These are phyloP conservation scores for Leccinum subgranulosum DNA, from an alignment of 768 basidiomycete genomes.

Conservation along the genomic window DNA sequence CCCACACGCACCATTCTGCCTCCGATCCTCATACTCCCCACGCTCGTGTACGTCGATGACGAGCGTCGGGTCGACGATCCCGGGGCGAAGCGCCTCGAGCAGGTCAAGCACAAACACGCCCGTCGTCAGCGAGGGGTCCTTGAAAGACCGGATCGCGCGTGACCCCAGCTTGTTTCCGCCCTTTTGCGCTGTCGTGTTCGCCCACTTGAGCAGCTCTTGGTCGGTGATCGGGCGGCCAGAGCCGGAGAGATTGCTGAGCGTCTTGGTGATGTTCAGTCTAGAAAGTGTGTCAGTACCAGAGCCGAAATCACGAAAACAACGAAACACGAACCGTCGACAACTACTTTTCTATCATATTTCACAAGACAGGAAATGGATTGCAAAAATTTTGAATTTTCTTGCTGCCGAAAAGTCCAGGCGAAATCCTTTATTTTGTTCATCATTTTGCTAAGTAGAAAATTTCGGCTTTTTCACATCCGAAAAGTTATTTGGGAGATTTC, in stretches of 20 bases:
- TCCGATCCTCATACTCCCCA: constrained; percentile 81
- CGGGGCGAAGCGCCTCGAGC: constrained; percentile 86
- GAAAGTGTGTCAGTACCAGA: background rate
- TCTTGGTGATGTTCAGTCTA: constrained; percentile 87
- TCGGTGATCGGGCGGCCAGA: constrained; percentile 86
- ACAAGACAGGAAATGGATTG: too few species aligned
- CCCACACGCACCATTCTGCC: constrained; percentile 78
- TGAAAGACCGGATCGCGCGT: constrained; percentile 84
- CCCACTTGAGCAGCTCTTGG: constrained; percentile 94
- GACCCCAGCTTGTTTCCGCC: constrained; percentile 46
- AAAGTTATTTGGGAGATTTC: too few species aligned
- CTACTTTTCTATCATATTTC: too few species aligned
- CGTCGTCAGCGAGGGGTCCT: constrained; percentile 85
- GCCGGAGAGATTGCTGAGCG: constrained; percentile 67
- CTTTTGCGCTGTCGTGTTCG: constrained; percentile 82
- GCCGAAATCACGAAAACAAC: background rate
- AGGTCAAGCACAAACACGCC: constrained; percentile 93
- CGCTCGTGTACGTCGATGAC: constrained; percentile 58
- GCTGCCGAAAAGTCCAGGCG: too few species aligned
- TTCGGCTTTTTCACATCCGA: too few species aligned
- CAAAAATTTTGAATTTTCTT: too few species aligned
- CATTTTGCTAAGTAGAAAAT: too few species aligned
- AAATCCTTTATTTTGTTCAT: too few species aligned
- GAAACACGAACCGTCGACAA: constrained; percentile 59
- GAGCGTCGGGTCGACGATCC: constrained; percentile 89